Evolutionary conservation across 1,139 yeast genomes (phyloP), one percentile per base, ranked within the genome.

Genomic region (Suhomyces bolitotheri): DNA sequence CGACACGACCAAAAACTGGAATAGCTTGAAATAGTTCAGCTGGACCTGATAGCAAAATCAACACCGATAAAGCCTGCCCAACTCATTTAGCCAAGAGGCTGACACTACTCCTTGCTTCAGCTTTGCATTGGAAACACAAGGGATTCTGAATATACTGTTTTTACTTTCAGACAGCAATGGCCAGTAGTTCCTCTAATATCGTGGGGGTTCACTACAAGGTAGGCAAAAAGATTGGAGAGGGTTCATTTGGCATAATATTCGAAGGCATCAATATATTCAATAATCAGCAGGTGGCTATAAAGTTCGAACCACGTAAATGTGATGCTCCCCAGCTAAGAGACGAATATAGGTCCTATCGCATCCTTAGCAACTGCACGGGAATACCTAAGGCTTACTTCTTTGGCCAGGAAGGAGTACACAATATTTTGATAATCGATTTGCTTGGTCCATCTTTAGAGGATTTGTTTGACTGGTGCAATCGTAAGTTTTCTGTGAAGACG

Each of bases 211-310:
- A 84, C 60, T 84, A 83, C 58, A 79, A 81, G 51, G 82, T 84
- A 34, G 92, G 92, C 31, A 84, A 83, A 59, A 84, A 84, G 60
- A 82, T 84, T 34, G 94, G 94, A 39, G 94, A 83, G 59, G 94
- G 94, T 14, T 83, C 92, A 2, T 84, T 84, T 59, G 94, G 94
- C 37, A 87, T 84, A 25, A 76, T 84, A 36, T 84, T 84, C 52
- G 94, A 84, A 64, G 94, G 94, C 45, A 74, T 82, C 26, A 84
- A 84, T 53, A 72, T 84, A 53, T 74, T 83, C 49, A 83, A 82
- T 54, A 84, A 84, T 27, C 78, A 78, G 11, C 82, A 83, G 8
- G 92, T 84, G 20, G 94, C 89, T 23, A 83, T 84, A 53, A 84
- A 83, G 60, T 83, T 82, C 46, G 92, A 83, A 57, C 89, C 89